Percentiles rank a stretch among this genome's conserved stretches.
Conservation (phyloP, 495 filamentous ascomycete genomes). For the Trichoderma erinaceum region DNA sequence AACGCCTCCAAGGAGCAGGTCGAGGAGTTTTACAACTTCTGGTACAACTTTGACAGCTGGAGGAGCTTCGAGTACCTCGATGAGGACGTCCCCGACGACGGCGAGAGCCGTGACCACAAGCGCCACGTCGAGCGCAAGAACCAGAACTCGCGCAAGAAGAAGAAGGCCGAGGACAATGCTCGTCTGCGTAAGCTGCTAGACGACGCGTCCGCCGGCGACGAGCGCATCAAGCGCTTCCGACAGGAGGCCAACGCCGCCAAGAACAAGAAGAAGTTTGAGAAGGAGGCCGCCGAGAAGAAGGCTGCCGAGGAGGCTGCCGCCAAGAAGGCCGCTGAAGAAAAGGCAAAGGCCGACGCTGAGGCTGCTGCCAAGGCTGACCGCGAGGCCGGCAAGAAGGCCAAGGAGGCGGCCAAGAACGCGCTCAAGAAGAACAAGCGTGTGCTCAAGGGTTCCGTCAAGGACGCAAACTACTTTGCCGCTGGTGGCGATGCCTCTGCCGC, state of each 20-base stretch:
- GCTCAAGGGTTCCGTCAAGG: slow-evolving; percentile 84
- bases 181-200: slow-evolving; percentile 86
- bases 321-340: slow-evolving; percentile 71
- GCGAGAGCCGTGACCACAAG: slow-evolving; percentile 98
- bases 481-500: slow-evolving; percentile 60
- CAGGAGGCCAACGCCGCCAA: slow-evolving; percentile 85
- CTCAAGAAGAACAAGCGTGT: slow-evolving; percentile 99
- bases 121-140: slow-evolving; percentile 97
- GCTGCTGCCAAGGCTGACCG: slow-evolving; percentile 73
- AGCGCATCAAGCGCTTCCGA: slow-evolving; percentile 94
- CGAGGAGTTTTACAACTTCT: slow-evolving; percentile 97
- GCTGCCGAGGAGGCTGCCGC: slow-evolving; percentile 70
- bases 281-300: slow-evolving; percentile 85
- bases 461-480: slow-evolving; percentile 85
- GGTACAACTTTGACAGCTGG: slow-evolving; percentile 99
- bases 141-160: slow-evolving; percentile 93
- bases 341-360: slow-evolving; percentile 72
- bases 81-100: slow-evolving; percentile 97
- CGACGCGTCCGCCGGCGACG: slow-evolving; percentile 71
- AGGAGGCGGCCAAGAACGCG: slow-evolving; percentile 96
- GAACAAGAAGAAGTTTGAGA: slow-evolving; percentile 86
- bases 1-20: slow-evolving; percentile 82
- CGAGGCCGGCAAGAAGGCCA: slow-evolving; percentile 87
- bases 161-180: slow-evolving; percentile 94
- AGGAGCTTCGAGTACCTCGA: slow-evolving; percentile 95